These are phyloP conservation scores for Solanum chilense DNA, from an alignment of 257 asterid genomes.

Conservation along the genomic window DNA sequence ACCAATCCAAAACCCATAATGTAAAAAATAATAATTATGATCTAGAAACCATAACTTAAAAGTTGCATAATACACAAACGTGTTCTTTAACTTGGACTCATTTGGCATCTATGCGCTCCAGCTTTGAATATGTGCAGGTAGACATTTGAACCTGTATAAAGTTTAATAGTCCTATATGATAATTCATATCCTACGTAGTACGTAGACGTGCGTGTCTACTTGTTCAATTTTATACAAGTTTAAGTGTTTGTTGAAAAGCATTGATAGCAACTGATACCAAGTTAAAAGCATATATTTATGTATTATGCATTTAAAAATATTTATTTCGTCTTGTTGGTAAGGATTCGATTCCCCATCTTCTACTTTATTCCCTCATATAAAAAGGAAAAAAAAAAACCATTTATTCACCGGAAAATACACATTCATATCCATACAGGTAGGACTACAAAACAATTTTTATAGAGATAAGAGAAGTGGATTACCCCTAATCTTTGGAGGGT, in stretches of 20 bases:
- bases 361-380: not conserved
- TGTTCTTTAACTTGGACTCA: not conserved
- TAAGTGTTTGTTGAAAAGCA: too few relatives aligned
- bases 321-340: not conserved
- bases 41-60: not conserved
- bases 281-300: too few relatives aligned
- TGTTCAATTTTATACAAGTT: too few relatives aligned
- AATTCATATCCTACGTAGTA: not conserved
- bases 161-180: not conserved
- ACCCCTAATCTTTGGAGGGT: conserved; percentile 51
- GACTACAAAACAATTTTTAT: not conserved
- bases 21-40: not conserved
- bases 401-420: not conserved
- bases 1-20: not conserved
- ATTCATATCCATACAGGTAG: not conserved
- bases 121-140: rapidly evolving
- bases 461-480: not conserved
- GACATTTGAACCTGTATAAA: too few relatives aligned
- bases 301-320: too few relatives aligned
- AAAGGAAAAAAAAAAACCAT: not conserved
- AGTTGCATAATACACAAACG: not conserved
- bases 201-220: too few relatives aligned
- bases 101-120: too few relatives aligned
- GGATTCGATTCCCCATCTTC: not conserved
- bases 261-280: too few relatives aligned